Conservation (phyloP, 371 early-diverging fungal species). For the Chytridium lagenaria region DNA sequence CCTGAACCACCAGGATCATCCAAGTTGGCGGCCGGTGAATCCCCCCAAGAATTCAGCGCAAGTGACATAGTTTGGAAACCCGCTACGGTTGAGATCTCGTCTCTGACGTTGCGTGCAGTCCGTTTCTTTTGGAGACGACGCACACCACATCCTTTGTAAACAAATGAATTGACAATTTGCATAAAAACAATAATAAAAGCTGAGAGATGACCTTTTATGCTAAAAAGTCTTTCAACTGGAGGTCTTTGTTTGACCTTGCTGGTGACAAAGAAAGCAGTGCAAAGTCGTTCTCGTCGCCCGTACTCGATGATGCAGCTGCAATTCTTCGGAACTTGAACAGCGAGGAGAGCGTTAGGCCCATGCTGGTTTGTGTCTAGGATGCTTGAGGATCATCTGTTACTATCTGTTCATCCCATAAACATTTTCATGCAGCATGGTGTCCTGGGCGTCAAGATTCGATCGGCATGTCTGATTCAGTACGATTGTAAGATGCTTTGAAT, state of each 20-base stretch:
- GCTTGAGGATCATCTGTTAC: too few species aligned
- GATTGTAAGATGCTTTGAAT: conserved; percentile 6
- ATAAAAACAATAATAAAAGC: too few species aligned
- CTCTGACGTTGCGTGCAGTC: too few species aligned
- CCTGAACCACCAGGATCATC: not conserved
- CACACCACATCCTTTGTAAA: too few species aligned
- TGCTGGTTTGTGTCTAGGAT: too few species aligned
- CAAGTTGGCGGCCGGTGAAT: not conserved
- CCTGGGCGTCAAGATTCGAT: conserved; percentile 32
- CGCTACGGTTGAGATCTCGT: too few species aligned
- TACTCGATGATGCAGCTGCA: conserved; percentile 28
- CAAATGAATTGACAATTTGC: too few species aligned
- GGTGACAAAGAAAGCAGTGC: conserved; percentile 2
- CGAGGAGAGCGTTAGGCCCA: conserved; percentile 35
- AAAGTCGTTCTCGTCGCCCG: not conserved
- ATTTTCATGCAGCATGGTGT: conserved; percentile 30
- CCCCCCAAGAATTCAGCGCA: not conserved
- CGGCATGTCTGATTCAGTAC: conserved; percentile 29
- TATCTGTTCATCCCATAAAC: not conserved
- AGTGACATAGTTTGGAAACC: too few species aligned
- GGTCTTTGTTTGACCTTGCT: conserved; percentile 25
- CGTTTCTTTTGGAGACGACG: too few species aligned
- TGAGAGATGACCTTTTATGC: conserved; percentile 33
- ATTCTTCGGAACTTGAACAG: conserved; percentile 8
- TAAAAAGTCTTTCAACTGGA: conserved; percentile 19